Percentiles rank a stretch among this genome's conserved stretches.
Evolutionary conservation across 2,329 filamentous ascomycete genomes (phyloP).

Genomic region (Pseudogymnoascus sp.): DNA sequence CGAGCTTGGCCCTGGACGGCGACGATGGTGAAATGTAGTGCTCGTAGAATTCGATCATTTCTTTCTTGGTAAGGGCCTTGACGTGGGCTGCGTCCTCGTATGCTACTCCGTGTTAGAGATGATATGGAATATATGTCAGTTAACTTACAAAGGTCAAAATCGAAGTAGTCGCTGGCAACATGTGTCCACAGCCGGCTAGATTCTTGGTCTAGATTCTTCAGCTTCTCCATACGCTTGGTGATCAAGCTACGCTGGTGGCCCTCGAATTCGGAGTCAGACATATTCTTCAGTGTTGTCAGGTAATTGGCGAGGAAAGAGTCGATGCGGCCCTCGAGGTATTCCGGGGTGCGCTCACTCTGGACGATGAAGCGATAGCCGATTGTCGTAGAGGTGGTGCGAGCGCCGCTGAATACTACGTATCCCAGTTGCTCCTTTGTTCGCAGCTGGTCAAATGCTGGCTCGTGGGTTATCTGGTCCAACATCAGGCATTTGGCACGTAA

Average conservation of each 20-base stretch:
- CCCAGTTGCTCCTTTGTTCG: slow-evolving; percentile 96
- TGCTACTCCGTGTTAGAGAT: slow-evolving; percentile 17
- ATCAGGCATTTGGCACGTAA: slow-evolving; percentile 72
- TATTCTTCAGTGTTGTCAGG: slow-evolving; percentile 58
- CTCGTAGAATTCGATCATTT: slow-evolving; percentile 74
- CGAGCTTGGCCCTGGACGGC: slow-evolving; percentile 67
- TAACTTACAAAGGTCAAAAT: slow-evolving; percentile 74
- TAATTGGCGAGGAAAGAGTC: slow-evolving; percentile 74
- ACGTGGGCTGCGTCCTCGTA: slow-evolving; percentile 66
- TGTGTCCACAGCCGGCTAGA: slow-evolving; percentile 77
- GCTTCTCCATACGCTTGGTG: slow-evolving; percentile 78
- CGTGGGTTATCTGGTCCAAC: slow-evolving; percentile 83
- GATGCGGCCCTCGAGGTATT: slow-evolving; percentile 81
- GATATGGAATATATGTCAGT: neutral
- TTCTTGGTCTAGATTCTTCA: slow-evolving; percentile 88
- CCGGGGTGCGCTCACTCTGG: slow-evolving; percentile 80
- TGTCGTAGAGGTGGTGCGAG: slow-evolving; percentile 64
- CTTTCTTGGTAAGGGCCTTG: slow-evolving; percentile 66
- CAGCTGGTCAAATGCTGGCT: slow-evolving; percentile 90
- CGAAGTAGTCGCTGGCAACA: slow-evolving; percentile 78
- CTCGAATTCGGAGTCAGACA: slow-evolving; percentile 81
- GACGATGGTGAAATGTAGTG: slow-evolving; percentile 71
- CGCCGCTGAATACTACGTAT: slow-evolving; percentile 87
- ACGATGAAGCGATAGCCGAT: slow-evolving; percentile 85
- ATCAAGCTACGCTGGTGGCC: slow-evolving; percentile 85